Base-by-base conservation (phyloP, 129 eudicot genomes). In the Gnaphalium uliginosum region DNA sequence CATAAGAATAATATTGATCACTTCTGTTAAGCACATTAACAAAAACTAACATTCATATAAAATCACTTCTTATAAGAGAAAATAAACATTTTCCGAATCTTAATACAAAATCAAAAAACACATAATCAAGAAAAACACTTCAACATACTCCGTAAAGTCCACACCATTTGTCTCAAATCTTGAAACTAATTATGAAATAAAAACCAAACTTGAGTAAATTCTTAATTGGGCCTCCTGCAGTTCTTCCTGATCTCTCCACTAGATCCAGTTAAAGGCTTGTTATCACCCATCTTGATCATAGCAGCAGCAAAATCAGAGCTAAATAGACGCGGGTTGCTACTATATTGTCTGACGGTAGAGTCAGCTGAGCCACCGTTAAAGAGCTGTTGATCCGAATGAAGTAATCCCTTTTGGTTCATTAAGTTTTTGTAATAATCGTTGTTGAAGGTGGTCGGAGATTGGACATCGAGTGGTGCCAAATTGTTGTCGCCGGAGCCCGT, bases 301-400 rank as follows among this genome's bases (percentile, higher is more conserved):
- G 92, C 95, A 0, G 90, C 83, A 3, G 72, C 92, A 65, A 93
- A 93, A 82, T 93, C 95, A 4, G 92, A 80, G 33, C 15, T 72
- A 48, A 90, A 90, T 24, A 69, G 72, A 21, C 30, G 11, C 0
- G 84, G 83, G 76, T 85, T 85, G 61, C 63, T 73, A 75, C 79
- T 72, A 78, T 93, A 93, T 11, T 83, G 65, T 29, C 85, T 84
- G 4, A 93, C 98, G 1, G 81, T 79, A 0, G 96, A 86, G 81
- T 86, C 88, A 1, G 92, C 84, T 0, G 95, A 90, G 30, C 95
- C 96, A 5, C 98, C 96, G 14, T 83, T 89, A 73, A 82, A 89
- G 35, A 93, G 81, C 8, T 93, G 95, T 74, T 93, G 98, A 53
- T 93, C 98, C 1, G 98, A 93, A 81, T 93, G 98, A 51, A 93